Conservation (phyloP, 2,329 filamentous ascomycete genomes). For the Zasmidium citrigriseum region DNA sequence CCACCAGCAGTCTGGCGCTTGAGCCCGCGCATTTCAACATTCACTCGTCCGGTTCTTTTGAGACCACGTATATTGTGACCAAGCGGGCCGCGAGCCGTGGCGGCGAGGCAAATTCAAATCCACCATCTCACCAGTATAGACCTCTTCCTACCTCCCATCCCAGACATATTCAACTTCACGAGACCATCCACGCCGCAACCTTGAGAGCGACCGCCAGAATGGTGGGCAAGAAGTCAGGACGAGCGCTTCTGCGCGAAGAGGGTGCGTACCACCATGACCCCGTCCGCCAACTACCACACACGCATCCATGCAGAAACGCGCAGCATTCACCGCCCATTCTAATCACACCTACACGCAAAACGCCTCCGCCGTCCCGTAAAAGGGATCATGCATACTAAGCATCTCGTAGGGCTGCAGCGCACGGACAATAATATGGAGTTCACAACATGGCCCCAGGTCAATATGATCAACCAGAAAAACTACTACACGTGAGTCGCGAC, state of each 20-base stretch:
- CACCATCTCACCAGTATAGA: too few species aligned
- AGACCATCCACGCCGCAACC: background rate
- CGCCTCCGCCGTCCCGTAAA: slow-evolving; percentile 15
- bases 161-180: background rate
- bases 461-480: slow-evolving; percentile 98
- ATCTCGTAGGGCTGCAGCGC: slow-evolving; percentile 74
- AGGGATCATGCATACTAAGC: slow-evolving; percentile 25
- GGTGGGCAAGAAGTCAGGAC: slow-evolving; percentile 68
- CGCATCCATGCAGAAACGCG: slow-evolving; percentile 11
- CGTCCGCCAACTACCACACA: background rate
- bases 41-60: background rate
- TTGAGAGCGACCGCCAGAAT: slow-evolving; percentile 41
- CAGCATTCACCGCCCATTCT: slow-evolving; percentile 17
- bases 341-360: slow-evolving; percentile 5
- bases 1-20: background rate
- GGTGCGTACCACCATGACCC: slow-evolving; percentile 36
- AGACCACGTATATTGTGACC: too few species aligned
- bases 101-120: too few species aligned
- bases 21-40: background rate
- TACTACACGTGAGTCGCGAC: slow-evolving; percentile 81
- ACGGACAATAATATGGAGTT: slow-evolving; percentile 99
- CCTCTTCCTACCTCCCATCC: background rate
- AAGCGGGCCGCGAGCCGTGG: too few species aligned
- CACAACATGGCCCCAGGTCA: slow-evolving; percentile 88
- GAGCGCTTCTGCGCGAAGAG: slow-evolving; percentile 63